A percentile compares a stretch with the other conserved stretches of the same genome.
Evolutionary conservation across 345 rosid species (phyloP).

Genomic region (Ailanthus altissimus): DNA sequence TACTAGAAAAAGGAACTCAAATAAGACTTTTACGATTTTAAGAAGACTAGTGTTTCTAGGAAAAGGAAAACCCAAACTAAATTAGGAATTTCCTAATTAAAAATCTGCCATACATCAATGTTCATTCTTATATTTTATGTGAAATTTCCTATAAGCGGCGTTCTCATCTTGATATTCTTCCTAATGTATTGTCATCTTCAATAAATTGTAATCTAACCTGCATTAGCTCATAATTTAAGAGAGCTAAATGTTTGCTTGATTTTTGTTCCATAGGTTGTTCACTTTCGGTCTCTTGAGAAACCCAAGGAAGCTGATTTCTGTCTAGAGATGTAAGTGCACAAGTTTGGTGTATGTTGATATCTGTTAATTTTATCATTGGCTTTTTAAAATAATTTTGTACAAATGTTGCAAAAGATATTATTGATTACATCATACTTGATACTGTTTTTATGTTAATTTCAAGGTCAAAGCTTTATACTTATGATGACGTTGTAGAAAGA

Average conservation of each 20-base stretch:
- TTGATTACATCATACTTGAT: neutral
- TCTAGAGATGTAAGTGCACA: conserved; percentile 78
- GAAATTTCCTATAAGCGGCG: neutral
- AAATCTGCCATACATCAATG: neutral
- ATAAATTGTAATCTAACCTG: neutral
- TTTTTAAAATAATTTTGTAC: neutral
- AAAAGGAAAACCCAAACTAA: too few relatives aligned
- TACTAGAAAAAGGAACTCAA: too few relatives aligned
- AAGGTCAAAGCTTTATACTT: conserved; percentile 88
- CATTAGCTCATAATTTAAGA: neutral
- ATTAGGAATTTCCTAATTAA: too few relatives aligned
- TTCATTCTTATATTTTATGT: neutral
- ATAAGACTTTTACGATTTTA: too few relatives aligned
- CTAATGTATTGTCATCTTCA: neutral
- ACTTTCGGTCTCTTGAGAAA: conserved; percentile 81
- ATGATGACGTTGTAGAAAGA: conserved; percentile 89
- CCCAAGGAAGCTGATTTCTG: conserved; percentile 89
- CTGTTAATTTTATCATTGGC: neutral
- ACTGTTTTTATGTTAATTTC: conserved; percentile 20
- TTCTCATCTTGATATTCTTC: neutral
- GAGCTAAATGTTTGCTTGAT: conserved; percentile 10
- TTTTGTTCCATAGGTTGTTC: conserved; percentile 63
- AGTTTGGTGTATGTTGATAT: conserved; percentile 10
- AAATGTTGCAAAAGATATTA: neutral
- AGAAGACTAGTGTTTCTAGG: too few relatives aligned